Conservation (phyloP, 805 yeast species). For the Scheffersomyces stipitis region DNA sequence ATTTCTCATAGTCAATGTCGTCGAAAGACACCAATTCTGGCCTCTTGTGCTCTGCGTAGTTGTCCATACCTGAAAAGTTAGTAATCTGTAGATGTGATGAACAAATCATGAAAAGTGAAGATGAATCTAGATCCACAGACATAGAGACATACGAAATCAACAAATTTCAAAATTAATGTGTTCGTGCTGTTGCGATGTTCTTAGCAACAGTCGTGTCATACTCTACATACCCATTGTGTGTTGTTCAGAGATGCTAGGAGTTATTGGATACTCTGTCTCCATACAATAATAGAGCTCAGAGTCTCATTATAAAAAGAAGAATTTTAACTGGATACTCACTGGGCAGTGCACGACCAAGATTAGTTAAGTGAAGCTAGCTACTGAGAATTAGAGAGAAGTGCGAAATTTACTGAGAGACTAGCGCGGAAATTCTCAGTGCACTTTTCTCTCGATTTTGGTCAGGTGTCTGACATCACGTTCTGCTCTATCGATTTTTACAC, state of each 20-base stretch:
- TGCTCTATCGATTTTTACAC: no score
- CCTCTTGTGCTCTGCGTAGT: conserved; percentile 45
- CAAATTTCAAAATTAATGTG: no score
- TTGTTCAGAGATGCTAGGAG: background rate
- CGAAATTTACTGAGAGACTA: no score
- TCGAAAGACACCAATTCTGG: conserved; percentile 81
- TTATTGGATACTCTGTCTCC: no score
- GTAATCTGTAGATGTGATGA: conserved; percentile 1
- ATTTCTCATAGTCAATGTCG: conserved; percentile 73
- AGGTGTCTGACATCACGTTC: no score
- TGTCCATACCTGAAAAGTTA: conserved; percentile 26
- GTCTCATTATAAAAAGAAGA: conserved; percentile 22
- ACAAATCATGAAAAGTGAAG: no score
- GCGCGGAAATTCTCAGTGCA: no score
- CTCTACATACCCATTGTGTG: conserved; percentile 18
- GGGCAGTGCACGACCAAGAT: conserved; percentile 20
- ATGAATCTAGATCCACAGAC: no score
- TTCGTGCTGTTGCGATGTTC: background rate
- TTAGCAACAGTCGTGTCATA: background rate
- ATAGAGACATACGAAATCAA: no score
- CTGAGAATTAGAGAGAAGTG: no score
- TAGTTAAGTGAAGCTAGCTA: no score
- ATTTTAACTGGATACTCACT: conserved; percentile 29
- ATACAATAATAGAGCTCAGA: conserved; percentile 1
- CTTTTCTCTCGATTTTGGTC: no score